A percentile compares a stretch with the other conserved stretches of the same genome.
These are phyloP conservation scores for Fomitopsis serialis DNA, from an alignment of 768 basidiomycete genomes.

Conservation along the genomic window DNA sequence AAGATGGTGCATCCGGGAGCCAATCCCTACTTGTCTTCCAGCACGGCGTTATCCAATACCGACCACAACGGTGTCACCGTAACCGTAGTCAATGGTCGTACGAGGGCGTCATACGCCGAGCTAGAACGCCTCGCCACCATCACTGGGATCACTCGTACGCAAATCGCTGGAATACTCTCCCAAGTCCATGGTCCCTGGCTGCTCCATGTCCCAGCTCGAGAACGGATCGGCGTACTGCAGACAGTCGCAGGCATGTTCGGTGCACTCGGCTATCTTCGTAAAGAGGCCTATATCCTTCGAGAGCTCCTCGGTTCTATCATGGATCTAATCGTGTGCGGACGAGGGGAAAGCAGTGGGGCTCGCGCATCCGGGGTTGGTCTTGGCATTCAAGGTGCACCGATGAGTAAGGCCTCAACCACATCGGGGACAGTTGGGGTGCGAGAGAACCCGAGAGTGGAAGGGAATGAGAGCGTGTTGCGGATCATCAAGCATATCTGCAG, in stretches of 20 bases:
- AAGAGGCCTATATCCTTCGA: constrained; percentile 82
- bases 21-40: constrained; percentile 51
- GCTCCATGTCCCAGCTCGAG: constrained; percentile 68
- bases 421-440: constrained; percentile 65
- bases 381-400: constrained; percentile 41
- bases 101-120: constrained; percentile 34
- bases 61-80: constrained; percentile 16
- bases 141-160: constrained; percentile 65
- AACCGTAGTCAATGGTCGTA: not conserved
- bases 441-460: constrained; percentile 66
- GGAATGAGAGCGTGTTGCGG: constrained; percentile 76
- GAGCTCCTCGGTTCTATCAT: constrained; percentile 82
- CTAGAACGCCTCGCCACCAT: constrained; percentile 62
- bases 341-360: constrained; percentile 58
- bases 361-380: constrained; percentile 39
- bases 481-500: constrained; percentile 72
- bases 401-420: constrained; percentile 23
- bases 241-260: constrained; percentile 70
- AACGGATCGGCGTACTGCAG: constrained; percentile 68
- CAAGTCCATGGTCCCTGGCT: constrained; percentile 87
- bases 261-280: constrained; percentile 78
- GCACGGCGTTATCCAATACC: constrained; percentile 35
- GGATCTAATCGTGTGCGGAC: constrained; percentile 82
- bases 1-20: constrained; percentile 67
- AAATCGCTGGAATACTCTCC: constrained; percentile 60